Evolutionary conservation across 129 eudicot species (phyloP), one percentile per base, ranked within the genome.

Genomic region (Ambrosia artemisiifolia): DNA sequence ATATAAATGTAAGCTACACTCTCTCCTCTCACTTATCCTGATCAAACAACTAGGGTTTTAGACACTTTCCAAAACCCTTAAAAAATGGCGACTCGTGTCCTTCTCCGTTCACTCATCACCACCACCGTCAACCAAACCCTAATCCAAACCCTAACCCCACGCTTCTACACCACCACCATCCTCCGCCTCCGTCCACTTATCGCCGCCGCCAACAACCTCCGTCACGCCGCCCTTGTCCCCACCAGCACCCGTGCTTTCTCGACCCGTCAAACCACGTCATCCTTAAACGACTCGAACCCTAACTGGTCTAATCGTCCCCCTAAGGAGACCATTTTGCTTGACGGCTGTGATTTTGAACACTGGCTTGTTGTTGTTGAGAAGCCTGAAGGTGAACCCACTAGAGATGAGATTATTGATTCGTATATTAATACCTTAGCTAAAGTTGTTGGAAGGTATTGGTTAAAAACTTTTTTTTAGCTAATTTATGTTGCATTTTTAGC

Each of bases 281-380:
- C 96, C 0, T 78, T 93, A 4, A 89, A 78, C 49, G 98, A 93
- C 62, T 81, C 94, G 11, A 87, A 79, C 79, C 96, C 98, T 73
- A 89, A 89, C 67, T 93, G 91, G 90, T 83, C 96, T 2, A 93
- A 93, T 19, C 88, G 95, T 0, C 98, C 98, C 0, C 98, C 98
- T 5, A 93, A 87, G 76, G 98, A 93, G 84, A 93, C 98, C 65
- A 93, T 89, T 7, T 36, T 89, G 74, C 96, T 93, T 16, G 96
- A 90, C 54, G 98, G 98, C 2, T 90, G 96, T 65, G 98, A 94
- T 79, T 94, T 94, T 61, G 97, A 94, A 73, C 98, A 94, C 67
- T 94, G 98, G 98, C 89, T 94, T 30, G 89, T 94, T 53, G 96
- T 90, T 1, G 32, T 88, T 67, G 93, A 94, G 60, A 81, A 81